These are phyloP conservation scores for Desmodesmus armatus DNA, from an alignment of 139 green algal genomes.

Conservation along the genomic window DNA sequence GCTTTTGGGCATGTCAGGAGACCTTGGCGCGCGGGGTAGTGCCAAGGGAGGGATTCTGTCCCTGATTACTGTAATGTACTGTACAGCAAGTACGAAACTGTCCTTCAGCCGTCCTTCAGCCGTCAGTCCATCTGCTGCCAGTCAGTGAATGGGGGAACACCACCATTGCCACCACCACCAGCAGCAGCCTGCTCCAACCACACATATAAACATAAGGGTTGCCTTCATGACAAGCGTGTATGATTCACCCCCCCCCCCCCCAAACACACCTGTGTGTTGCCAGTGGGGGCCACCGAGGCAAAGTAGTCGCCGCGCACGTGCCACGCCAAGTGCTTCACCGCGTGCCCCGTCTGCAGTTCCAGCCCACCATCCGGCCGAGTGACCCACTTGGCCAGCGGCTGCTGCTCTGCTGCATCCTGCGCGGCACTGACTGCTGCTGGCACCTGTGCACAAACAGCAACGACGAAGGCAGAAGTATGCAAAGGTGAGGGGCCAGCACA, in stretches of 20 bases:
- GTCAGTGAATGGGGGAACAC: no score
- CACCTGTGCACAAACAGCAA: neutral
- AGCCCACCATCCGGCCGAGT: conserved; percentile 42
- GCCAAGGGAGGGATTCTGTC: no score
- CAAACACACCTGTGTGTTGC: conserved; percentile 81
- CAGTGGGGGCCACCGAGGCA: conserved; percentile 78
- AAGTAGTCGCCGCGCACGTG: conserved; percentile 96
- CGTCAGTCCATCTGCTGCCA: neutral
- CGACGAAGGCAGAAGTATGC: neutral
- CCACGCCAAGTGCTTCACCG: conserved; percentile 82
- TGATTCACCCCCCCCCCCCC: no score
- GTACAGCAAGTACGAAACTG: no score
- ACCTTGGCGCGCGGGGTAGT: no score
- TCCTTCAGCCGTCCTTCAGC: neutral
- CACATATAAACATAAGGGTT: no score
- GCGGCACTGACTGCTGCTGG: neutral
- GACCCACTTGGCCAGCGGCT: conserved; percentile 12
- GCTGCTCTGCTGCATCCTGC: conserved; percentile 25
- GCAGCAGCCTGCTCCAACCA: no score
- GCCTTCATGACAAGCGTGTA: no score
- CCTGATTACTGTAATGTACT: no score
- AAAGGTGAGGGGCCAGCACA: neutral
- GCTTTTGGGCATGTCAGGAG: no score
- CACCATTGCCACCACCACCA: no score
- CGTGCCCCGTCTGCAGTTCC: conserved; percentile 53